Evolutionary conservation across 345 rosid genomes (phyloP).

Genomic region (Litchi chinensis): DNA sequence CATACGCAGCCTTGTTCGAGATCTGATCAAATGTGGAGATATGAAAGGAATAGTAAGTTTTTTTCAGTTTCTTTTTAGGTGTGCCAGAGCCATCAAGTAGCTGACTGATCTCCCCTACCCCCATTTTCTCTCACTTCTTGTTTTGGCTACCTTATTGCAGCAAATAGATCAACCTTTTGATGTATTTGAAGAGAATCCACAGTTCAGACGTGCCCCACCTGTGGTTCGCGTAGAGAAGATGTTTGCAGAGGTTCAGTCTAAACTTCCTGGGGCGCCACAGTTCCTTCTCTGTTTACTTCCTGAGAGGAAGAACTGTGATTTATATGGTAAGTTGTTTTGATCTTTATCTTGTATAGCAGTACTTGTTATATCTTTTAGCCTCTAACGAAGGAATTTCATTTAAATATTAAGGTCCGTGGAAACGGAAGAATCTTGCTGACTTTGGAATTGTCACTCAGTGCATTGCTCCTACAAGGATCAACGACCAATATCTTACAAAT

Average conservation of each 20-base stretch:
- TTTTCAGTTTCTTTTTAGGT: neutral
- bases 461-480: conserved; percentile 72
- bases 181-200: conserved; percentile 57
- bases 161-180: conserved; percentile 52
- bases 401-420: conserved; percentile 81
- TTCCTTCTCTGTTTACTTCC: conserved; percentile 87
- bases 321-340: conserved; percentile 62
- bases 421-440: conserved; percentile 70
- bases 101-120: neutral
- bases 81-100: neutral
- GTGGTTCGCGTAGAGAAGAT: conserved; percentile 76
- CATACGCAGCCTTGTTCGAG: conserved; percentile 43
- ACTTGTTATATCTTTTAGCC: neutral
- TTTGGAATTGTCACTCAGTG: conserved; percentile 91
- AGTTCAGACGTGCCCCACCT: conserved; percentile 57
- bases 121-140: neutral
- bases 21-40: conserved; percentile 65
- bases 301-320: conserved; percentile 73
- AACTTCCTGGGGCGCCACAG: conserved; percentile 67
- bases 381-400: neutral
- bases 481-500: conserved; percentile 91
- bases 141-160: conserved; percentile 25
- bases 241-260: conserved; percentile 63
- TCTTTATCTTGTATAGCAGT: neutral
- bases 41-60: conserved; percentile 88